These are phyloP conservation scores for Rubia occidens DNA, from an alignment of 305 asterid species.

Conservation along the genomic window DNA sequence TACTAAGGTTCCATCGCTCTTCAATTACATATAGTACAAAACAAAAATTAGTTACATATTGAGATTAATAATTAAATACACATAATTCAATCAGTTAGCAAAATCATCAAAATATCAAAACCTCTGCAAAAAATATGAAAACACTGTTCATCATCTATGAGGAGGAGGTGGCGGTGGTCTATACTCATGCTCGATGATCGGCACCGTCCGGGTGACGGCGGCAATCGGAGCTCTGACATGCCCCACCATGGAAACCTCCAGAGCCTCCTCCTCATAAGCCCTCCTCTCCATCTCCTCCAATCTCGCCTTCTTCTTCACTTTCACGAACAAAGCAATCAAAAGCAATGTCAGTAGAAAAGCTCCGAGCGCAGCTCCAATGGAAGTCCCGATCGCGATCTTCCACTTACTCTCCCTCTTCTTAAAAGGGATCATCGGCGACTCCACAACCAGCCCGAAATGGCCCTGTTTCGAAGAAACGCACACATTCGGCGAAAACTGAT, in stretches of 20 bases:
- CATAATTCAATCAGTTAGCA: slow-evolving; percentile 25
- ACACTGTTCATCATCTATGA: slow-evolving; percentile 24
- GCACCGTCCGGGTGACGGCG: slow-evolving; percentile 53
- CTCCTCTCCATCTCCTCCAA: slow-evolving; percentile 73
- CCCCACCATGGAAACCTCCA: slow-evolving; percentile 92
- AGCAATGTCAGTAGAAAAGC: slow-evolving; percentile 51
- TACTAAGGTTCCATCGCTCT: neutral
- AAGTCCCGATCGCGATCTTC: slow-evolving; percentile 51
- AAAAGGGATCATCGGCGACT: slow-evolving; percentile 54
- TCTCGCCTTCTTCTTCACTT: slow-evolving; percentile 78
- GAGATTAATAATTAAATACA: slow-evolving; percentile 14
- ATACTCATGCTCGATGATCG: slow-evolving; percentile 51
- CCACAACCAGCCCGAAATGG: slow-evolving; percentile 65
- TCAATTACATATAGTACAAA: slow-evolving; percentile 14
- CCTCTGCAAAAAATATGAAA: slow-evolving; percentile 13
- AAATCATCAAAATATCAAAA: slow-evolving; percentile 1
- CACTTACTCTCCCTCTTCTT: slow-evolving; percentile 43
- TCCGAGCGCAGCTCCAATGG: slow-evolving; percentile 68
- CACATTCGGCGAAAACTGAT: slow-evolving; percentile 31
- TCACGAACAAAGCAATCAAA: slow-evolving; percentile 47
- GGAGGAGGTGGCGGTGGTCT: slow-evolving; percentile 23
- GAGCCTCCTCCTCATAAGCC: slow-evolving; percentile 89
- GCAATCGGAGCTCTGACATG: slow-evolving; percentile 80
- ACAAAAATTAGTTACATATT: slow-evolving; percentile 23
- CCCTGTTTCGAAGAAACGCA: slow-evolving; percentile 43